A percentile compares a stretch with the other conserved stretches of the same genome.
phyloP scores from a whole-genome alignment of 192 early-diverging fungal species.

The Mortierella antarctica region DNA sequence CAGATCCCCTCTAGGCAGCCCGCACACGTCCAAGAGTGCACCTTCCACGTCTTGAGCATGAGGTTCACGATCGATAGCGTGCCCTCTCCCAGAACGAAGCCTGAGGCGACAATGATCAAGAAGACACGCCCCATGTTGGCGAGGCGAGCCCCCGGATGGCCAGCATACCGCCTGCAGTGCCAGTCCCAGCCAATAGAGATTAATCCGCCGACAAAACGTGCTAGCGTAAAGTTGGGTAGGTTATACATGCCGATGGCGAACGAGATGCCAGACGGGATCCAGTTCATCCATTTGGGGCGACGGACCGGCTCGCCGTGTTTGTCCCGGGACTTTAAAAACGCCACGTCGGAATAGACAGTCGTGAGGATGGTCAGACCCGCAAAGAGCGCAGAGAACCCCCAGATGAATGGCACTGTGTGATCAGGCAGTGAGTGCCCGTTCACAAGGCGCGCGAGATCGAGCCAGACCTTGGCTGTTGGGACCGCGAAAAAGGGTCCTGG shows the following conservation, averaged over 20 bases:
- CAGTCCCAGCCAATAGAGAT: conserved; percentile 60
- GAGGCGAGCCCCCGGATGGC: conserved; percentile 26
- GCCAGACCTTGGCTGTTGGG: conserved; percentile 82
- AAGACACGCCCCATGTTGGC: conserved; percentile 63
- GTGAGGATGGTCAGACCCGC: conserved; percentile 54
- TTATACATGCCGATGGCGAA: conserved; percentile 88
- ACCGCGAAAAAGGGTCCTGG: conserved; percentile 76
- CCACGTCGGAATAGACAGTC: conserved; percentile 44
- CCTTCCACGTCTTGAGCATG: conserved; percentile 51
- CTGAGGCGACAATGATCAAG: conserved; percentile 78
- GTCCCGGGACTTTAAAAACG: conserved; percentile 18
- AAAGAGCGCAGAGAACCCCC: conserved; percentile 67
- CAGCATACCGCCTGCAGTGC: conserved; percentile 40
- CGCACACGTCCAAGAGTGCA: conserved; percentile 46
- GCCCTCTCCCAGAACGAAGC: conserved; percentile 82
- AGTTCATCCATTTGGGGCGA: conserved; percentile 55
- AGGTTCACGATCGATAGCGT: conserved; percentile 75
- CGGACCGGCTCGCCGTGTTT: conserved; percentile 30
- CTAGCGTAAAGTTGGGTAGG: conserved; percentile 78
- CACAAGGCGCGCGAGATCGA: conserved; percentile 81
- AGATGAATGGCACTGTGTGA: conserved; percentile 69
- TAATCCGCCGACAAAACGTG: conserved; percentile 72
- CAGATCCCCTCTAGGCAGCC: conserved; percentile 44
- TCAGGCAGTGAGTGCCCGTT: conserved; percentile 79
- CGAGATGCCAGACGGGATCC: conserved; percentile 77